phyloP scores from a whole-genome alignment of 2,329 filamentous ascomycete species.

The Aspergillus amoenus region DNA sequence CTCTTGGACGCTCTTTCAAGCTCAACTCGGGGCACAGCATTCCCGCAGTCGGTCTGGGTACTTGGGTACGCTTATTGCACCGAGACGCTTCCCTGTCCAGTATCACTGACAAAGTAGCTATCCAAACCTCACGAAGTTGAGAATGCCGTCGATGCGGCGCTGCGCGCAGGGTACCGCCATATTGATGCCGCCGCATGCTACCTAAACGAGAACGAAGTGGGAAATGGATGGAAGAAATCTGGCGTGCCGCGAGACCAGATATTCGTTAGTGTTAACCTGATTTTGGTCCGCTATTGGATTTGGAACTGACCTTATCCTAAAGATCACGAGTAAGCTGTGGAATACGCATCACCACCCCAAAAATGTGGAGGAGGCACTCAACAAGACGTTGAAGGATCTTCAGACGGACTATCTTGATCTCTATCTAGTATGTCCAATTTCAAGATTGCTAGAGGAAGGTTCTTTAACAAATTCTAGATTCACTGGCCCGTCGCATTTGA shows the following conservation, averaged over 20 bases:
- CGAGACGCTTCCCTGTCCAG: neutral
- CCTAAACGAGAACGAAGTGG: conserved; percentile 33
- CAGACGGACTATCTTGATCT: conserved; percentile 55
- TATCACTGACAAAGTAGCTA: conserved; percentile 21
- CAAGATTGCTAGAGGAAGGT: conserved; percentile 1
- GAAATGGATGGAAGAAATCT: conserved; percentile 33
- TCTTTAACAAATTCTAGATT: conserved; percentile 23
- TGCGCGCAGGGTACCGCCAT: conserved; percentile 38
- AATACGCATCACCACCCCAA: conserved; percentile 54
- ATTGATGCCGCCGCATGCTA: conserved; percentile 48
- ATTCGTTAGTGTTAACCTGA: conserved; percentile 24
- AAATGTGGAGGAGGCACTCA: conserved; percentile 50
- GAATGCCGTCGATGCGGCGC: conserved; percentile 49
- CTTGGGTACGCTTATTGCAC: conserved; percentile 33
- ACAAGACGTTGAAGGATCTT: conserved; percentile 51
- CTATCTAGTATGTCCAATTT: conserved; percentile 46
- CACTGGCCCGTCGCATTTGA: conserved; percentile 36
- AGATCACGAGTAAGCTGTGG: conserved; percentile 60
- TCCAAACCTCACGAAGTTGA: conserved; percentile 46
- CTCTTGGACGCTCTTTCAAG: conserved; percentile 37
- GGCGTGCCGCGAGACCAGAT: conserved; percentile 32
- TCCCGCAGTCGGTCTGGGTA: conserved; percentile 45
- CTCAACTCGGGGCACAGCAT: conserved; percentile 45
- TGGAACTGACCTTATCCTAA: neutral
- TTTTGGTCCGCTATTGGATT: neutral